phyloP scores from a whole-genome alignment of 139 green algal genomes.

The Chlamydomonas schloesseri region DNA sequence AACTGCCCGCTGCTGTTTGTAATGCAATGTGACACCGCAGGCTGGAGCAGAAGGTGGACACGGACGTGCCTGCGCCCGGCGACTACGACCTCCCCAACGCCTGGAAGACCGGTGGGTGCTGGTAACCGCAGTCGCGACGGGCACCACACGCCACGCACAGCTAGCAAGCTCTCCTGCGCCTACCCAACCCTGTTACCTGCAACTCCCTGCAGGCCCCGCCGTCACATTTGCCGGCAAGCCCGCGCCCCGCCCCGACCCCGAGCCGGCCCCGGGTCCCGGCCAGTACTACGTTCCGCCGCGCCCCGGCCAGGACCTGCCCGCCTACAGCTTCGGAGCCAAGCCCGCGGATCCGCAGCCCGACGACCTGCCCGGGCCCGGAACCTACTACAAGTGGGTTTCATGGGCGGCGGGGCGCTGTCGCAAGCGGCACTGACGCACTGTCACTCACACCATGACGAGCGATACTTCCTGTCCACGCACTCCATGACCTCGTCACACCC shows the following conservation, averaged over 20 bases:
- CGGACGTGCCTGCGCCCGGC: constrained; percentile 42
- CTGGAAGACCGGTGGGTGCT: constrained; percentile 46
- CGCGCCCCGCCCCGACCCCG: neutral
- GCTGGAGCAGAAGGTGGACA: constrained; percentile 32
- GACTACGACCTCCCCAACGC: constrained; percentile 52
- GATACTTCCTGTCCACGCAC: no score
- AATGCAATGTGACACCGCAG: no score
- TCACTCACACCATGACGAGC: no score
- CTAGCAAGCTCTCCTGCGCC: no score
- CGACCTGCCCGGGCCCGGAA: constrained; percentile 11
- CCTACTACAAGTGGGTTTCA: constrained; percentile 32
- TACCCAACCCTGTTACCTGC: neutral
- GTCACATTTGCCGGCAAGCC: constrained; percentile 24
- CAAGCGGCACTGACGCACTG: no score
- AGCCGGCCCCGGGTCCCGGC: constrained; percentile 26
- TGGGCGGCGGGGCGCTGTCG: no score
- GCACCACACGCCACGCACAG: neutral
- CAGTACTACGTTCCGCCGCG: constrained; percentile 12
- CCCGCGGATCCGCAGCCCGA: neutral
- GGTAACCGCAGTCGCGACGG: no score
- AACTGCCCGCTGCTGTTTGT: no score
- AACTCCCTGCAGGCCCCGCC: constrained; percentile 10
- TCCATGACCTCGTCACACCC: no score
- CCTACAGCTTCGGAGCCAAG: constrained; percentile 29
- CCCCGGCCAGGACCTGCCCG: constrained; percentile 25